Conservation (phyloP, 495 filamentous ascomycete species). For the Penicillium ochrochloron region DNA sequence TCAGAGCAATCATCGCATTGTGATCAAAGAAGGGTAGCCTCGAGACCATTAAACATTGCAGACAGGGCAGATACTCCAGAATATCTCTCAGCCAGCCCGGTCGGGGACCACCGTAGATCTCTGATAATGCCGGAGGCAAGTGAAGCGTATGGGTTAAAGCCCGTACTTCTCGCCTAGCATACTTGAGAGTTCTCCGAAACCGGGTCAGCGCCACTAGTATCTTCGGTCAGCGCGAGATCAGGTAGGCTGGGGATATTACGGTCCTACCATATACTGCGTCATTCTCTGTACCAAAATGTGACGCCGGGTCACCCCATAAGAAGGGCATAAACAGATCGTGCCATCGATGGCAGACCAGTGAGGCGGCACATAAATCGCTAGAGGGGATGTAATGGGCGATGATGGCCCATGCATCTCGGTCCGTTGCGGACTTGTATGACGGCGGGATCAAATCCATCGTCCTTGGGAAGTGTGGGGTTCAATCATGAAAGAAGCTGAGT, state of each 20-base stretch:
- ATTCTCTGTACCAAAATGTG: slow-evolving; percentile 65
- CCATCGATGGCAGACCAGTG: slow-evolving; percentile 62
- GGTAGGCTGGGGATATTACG: background rate
- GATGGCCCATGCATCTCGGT: slow-evolving; percentile 63
- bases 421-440: slow-evolving; percentile 62
- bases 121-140: slow-evolving; percentile 67
- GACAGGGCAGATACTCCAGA: slow-evolving; percentile 60
- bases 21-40: slow-evolving; percentile 69
- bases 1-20: slow-evolving; percentile 58
- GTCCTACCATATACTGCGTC: slow-evolving; percentile 63
- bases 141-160: slow-evolving; percentile 67
- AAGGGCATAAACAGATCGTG: slow-evolving; percentile 63
- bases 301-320: slow-evolving; percentile 69
- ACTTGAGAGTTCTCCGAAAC: slow-evolving; percentile 63
- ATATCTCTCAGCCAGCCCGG: slow-evolving; percentile 66
- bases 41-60: slow-evolving; percentile 66
- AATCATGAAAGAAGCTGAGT: background rate
- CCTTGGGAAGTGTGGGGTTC: background rate
- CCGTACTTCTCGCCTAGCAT: slow-evolving; percentile 57
- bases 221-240: slow-evolving; percentile 1
- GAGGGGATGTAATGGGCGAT: slow-evolving; percentile 65
- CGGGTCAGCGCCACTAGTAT: slow-evolving; percentile 61
- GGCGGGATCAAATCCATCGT: slow-evolving; percentile 61
- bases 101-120: slow-evolving; percentile 67
- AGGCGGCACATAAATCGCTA: slow-evolving; percentile 61